Percentiles rank a stretch among this genome's conserved stretches.
These are phyloP conservation scores for Chaetomium globosum DNA, from an alignment of 2,329 filamentous ascomycete genomes.

Conservation along the genomic window DNA sequence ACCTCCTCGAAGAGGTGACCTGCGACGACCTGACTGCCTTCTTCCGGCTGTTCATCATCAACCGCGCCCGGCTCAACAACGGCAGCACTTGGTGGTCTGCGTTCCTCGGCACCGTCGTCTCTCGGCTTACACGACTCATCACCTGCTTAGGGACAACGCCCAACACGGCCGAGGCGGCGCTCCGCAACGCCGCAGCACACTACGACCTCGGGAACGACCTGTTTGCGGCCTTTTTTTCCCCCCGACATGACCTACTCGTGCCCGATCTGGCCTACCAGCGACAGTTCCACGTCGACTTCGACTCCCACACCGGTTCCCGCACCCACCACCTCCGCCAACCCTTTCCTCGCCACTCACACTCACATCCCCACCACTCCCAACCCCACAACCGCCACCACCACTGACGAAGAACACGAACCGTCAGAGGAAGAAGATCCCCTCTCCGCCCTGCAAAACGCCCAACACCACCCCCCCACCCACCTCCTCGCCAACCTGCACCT, in stretches of 20 bases:
- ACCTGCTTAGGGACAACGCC: constrained; percentile 47
- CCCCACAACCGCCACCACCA: neutral
- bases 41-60: constrained; percentile 74
- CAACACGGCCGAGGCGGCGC: constrained; percentile 60
- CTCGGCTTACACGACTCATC: constrained; percentile 58
- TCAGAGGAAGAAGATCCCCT: constrained; percentile 64
- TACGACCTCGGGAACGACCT: constrained; percentile 78
- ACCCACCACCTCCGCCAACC: neutral
- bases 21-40: constrained; percentile 68
- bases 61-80: constrained; percentile 65
- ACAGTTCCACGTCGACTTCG: too few species aligned
- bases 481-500: constrained; percentile 68
- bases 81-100: constrained; percentile 55
- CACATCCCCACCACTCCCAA: neutral
- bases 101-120: constrained; percentile 52
- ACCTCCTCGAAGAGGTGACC: constrained; percentile 72
- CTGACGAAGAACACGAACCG: constrained; percentile 56
- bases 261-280: constrained; percentile 59
- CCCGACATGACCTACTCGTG: constrained; percentile 80
- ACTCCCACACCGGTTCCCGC: neutral
- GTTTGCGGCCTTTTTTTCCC: constrained; percentile 72
- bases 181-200: constrained; percentile 70
- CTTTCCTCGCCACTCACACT: neutral
- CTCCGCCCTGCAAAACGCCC: neutral
- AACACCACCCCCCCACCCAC: constrained; percentile 58